Evolutionary conservation across 2,329 filamentous ascomycete genomes (phyloP).

Genomic region (Colletotrichum sp.): DNA sequence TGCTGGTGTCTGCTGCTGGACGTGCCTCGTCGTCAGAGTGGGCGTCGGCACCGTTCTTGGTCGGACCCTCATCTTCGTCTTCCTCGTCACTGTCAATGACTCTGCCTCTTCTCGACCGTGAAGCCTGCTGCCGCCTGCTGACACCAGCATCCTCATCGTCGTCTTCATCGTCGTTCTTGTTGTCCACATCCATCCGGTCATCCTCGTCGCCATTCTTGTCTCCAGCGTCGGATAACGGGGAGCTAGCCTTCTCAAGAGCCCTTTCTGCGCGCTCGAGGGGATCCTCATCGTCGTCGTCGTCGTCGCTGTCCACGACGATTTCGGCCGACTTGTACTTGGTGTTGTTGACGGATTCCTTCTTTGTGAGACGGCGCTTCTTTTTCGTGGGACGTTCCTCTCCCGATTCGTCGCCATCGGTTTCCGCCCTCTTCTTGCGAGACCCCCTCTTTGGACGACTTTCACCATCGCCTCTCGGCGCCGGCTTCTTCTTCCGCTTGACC

Average conservation of each 20-base stretch:
- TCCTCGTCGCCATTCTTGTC: slow-evolving; percentile 33
- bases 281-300: slow-evolving; percentile 52
- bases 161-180: slow-evolving; percentile 40
- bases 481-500: slow-evolving; percentile 77
- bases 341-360: slow-evolving; percentile 47
- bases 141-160: slow-evolving; percentile 60
- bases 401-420: slow-evolving; percentile 49
- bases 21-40: slow-evolving; percentile 27
- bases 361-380: slow-evolving; percentile 64
- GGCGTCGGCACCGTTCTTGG: slow-evolving; percentile 18
- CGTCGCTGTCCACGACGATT: slow-evolving; percentile 79
- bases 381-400: slow-evolving; percentile 60
- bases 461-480: slow-evolving; percentile 34
- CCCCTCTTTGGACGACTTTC: slow-evolving; percentile 40
- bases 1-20: slow-evolving; percentile 39
- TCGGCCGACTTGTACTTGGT: slow-evolving; percentile 86
- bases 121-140: slow-evolving; percentile 45
- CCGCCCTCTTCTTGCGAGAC: slow-evolving; percentile 66
- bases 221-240: slow-evolving; percentile 35
- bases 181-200: slow-evolving; percentile 60
- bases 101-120: slow-evolving; percentile 54
- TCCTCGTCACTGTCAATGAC: slow-evolving; percentile 63
- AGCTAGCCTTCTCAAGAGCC: slow-evolving; percentile 40
- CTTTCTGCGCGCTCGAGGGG: slow-evolving; percentile 51
- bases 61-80: slow-evolving; percentile 41